Conservation (phyloP, 768 basidiomycete genomes). For the Hygrophorus russula region DNA sequence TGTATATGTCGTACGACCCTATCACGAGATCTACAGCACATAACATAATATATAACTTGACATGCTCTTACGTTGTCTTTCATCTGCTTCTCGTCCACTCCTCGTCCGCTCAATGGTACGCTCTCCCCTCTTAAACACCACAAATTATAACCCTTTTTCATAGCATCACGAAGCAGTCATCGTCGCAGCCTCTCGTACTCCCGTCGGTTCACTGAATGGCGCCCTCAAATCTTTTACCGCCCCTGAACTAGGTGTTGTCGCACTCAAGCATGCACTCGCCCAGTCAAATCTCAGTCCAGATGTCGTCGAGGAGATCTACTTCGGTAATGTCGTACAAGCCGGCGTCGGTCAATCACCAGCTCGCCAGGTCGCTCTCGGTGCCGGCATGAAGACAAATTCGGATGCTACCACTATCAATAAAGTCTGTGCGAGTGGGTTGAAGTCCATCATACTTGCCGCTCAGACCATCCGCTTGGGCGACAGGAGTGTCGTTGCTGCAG, state of each 20-base stretch:
- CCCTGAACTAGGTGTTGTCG: slow-evolving; percentile 79
- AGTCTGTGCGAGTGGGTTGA: slow-evolving; percentile 97
- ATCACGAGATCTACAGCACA: not conserved
- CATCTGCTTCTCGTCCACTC: slow-evolving; percentile 25
- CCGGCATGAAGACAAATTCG: slow-evolving; percentile 75
- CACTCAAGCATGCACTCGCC: slow-evolving; percentile 83
- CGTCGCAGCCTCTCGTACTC: slow-evolving; percentile 88
- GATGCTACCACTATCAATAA: slow-evolving; percentile 99
- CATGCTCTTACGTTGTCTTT: slow-evolving; percentile 32
- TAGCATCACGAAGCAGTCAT: slow-evolving; percentile 79
- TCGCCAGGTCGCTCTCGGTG: slow-evolving; percentile 85
- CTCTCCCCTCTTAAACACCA: not conserved
- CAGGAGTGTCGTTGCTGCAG: slow-evolving; percentile 78
- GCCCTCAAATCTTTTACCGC: slow-evolving; percentile 81
- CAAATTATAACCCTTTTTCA: slow-evolving; percentile 2
- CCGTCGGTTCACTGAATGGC: slow-evolving; percentile 89
- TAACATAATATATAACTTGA: slow-evolving; percentile 20
- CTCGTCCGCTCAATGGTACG: slow-evolving; percentile 43
- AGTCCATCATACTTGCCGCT: slow-evolving; percentile 87
- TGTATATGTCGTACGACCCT: not conserved
- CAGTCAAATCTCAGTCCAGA: slow-evolving; percentile 72
- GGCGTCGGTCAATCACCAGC: slow-evolving; percentile 98
- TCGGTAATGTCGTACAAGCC: slow-evolving; percentile 96
- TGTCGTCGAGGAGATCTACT: slow-evolving; percentile 88
- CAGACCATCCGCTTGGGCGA: slow-evolving; percentile 86